Percentiles rank a stretch among this genome's conserved stretches.
Evolutionary conservation across 305 asterid genomes (phyloP).

Genomic region (Solanum hybrid): DNA sequence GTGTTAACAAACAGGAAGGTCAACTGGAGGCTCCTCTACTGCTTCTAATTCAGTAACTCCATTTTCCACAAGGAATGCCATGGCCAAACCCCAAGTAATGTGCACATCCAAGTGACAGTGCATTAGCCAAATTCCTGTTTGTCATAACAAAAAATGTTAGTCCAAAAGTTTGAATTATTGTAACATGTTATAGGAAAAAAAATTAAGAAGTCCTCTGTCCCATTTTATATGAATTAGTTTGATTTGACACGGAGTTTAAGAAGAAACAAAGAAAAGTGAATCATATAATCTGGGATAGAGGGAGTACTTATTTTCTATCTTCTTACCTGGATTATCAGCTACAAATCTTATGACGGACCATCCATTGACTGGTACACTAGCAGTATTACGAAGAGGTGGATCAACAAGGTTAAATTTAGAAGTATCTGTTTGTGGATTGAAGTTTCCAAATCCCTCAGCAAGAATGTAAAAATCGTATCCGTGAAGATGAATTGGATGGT

Average conservation of each 20-base stretch:
- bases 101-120: constrained; percentile 93
- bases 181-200: not conserved
- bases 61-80: constrained; percentile 63
- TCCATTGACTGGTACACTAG: constrained; percentile 70
- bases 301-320: not conserved
- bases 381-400: constrained; percentile 79
- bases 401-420: constrained; percentile 62
- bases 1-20: constrained; percentile 53
- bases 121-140: constrained; percentile 72
- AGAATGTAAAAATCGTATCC: constrained; percentile 73
- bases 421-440: constrained; percentile 42
- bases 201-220: not conserved
- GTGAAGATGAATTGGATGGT: constrained; percentile 87
- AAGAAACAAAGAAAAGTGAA: not conserved
- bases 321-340: constrained; percentile 80
- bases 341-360: constrained; percentile 84
- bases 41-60: constrained; percentile 50
- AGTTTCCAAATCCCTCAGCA: constrained; percentile 77
- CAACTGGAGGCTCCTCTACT: constrained; percentile 55
- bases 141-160: not conserved
- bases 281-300: not conserved
- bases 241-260: not conserved
- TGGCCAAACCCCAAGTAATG: constrained; percentile 75
- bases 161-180: not conserved
- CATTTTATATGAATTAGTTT: not conserved